These are phyloP conservation scores for Boletus rubescentipes DNA, from an alignment of 768 basidiomycete species.

Conservation along the genomic window DNA sequence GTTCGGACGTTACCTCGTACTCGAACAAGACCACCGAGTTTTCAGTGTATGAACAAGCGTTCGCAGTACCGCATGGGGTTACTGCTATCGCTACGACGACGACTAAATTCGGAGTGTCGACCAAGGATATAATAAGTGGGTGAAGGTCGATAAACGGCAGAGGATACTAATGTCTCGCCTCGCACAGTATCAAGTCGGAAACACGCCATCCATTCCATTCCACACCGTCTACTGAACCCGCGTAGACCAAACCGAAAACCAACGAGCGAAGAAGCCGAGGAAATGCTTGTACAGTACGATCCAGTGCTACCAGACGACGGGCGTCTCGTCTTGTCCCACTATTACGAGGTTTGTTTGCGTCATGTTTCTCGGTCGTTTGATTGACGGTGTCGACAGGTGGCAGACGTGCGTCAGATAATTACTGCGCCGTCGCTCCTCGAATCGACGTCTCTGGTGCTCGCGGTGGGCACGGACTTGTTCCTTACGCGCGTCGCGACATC, in stretches of 20 bases:
- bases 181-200: constrained; percentile 71
- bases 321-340: constrained; percentile 53
- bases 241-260: constrained; percentile 77
- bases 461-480: constrained; percentile 89
- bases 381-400: constrained; percentile 46
- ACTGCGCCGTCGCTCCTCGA: constrained; percentile 86
- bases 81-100: constrained; percentile 71
- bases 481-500: constrained; percentile 82
- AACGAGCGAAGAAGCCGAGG: constrained; percentile 77
- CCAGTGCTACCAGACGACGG: constrained; percentile 72
- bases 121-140: constrained; percentile 83
- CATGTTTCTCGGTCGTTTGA: background rate
- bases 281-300: constrained; percentile 84
- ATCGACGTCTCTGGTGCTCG: constrained; percentile 87
- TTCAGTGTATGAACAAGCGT: constrained; percentile 66
- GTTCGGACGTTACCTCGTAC: constrained; percentile 54
- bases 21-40: constrained; percentile 54
- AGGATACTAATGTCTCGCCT: background rate
- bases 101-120: constrained; percentile 86
- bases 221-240: constrained; percentile 75
- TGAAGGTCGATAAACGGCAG: constrained; percentile 3
- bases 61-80: constrained; percentile 65
- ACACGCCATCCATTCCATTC: constrained; percentile 72
- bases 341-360: constrained; percentile 44
- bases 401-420: constrained; percentile 63